phyloP scores from a whole-genome alignment of 176 grass and related monocot genomes.

The Cenchrus americanus region DNA sequence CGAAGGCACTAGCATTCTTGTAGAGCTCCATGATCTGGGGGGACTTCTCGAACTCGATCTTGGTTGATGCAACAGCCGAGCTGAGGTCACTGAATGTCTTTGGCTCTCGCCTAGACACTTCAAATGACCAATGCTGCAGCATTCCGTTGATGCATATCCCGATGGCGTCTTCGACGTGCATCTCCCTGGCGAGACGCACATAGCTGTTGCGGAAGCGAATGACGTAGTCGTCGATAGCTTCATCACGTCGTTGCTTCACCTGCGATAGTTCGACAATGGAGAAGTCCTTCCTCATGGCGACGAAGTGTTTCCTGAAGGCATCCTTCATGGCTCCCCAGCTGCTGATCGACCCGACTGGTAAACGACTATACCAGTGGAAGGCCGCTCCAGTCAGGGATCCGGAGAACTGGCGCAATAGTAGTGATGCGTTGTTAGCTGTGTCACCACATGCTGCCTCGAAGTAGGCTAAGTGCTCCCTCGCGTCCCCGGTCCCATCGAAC shows the following conservation, averaged over 20 bases:
- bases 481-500: neutral
- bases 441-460: neutral
- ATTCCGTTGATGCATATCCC: neutral
- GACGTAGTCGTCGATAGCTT: neutral
- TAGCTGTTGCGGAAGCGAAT: neutral
- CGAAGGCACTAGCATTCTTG: neutral
- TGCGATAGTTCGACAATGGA: neutral
- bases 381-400: neutral
- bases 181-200: neutral
- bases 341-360: neutral
- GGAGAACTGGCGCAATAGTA: neutral
- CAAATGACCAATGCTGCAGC: neutral
- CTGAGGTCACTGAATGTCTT: neutral
- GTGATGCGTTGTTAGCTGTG: neutral
- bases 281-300: neutral
- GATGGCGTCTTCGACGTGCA: neutral
- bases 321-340: neutral
- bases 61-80: neutral
- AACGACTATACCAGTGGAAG: neutral
- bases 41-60: neutral
- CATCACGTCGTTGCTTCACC: neutral
- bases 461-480: neutral
- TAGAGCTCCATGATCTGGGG: neutral
- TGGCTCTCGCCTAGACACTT: neutral
- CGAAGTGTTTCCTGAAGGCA: neutral